These are phyloP conservation scores for Cordyceps fumosorosea DNA, from an alignment of 2,329 filamentous ascomycete species.

Conservation along the genomic window DNA sequence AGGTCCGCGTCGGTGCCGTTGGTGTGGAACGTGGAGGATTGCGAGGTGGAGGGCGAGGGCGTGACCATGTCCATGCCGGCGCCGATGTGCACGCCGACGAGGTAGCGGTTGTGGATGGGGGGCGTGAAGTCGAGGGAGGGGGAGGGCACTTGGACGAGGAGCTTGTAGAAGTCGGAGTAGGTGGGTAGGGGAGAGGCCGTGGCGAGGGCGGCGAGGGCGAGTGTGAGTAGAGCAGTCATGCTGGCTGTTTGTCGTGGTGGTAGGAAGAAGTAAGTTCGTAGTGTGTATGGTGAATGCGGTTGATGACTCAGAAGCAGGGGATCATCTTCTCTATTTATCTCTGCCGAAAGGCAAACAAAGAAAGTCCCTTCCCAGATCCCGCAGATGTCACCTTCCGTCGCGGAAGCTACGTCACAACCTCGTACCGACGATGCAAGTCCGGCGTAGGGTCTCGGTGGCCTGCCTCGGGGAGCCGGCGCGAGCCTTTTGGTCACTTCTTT, in stretches of 20 bases:
- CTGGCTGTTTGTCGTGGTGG: not conserved
- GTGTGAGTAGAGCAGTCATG: not conserved
- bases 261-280: not conserved
- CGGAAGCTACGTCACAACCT: not conserved
- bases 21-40: not conserved
- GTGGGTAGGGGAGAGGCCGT: not conserved
- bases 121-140: not conserved
- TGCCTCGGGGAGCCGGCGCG: not conserved
- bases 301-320: not conserved
- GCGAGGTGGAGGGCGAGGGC: not conserved
- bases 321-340: not conserved
- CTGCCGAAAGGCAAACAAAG: not conserved
- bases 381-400: not conserved
- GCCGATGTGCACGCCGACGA: not conserved
- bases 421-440: not conserved
- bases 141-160: not conserved
- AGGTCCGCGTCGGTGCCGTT: conserved; percentile 5
- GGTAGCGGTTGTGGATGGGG: not conserved
- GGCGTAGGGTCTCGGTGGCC: not conserved
- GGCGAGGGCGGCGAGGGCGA: not conserved
- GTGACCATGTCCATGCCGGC: conserved; percentile 5
- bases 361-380: not conserved
- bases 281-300: not conserved
- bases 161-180: not conserved
- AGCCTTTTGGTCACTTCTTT: not conserved